phyloP scores from a whole-genome alignment of 768 basidiomycete genomes.

The Phaeotremella skinneri region DNA sequence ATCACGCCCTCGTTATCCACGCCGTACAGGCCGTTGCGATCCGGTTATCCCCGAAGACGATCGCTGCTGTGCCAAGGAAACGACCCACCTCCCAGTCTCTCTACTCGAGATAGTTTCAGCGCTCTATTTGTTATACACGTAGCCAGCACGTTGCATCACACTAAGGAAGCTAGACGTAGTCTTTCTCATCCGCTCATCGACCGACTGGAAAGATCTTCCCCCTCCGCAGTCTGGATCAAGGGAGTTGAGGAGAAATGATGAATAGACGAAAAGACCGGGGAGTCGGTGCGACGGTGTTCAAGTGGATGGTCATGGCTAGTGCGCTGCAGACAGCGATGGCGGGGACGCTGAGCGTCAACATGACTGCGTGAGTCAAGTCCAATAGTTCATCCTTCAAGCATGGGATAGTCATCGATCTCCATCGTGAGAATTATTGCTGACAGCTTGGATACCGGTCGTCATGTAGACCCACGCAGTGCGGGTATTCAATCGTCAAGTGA shows the following conservation, averaged over 20 bases:
- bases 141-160: too few species aligned
- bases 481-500: conserved; percentile 24
- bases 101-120: too few species aligned
- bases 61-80: too few species aligned
- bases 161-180: too few species aligned
- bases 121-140: too few species aligned
- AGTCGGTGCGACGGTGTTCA: neutral
- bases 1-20: too few species aligned
- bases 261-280: neutral
- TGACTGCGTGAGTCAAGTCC: conserved; percentile 27
- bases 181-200: too few species aligned
- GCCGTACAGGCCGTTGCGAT: too few species aligned
- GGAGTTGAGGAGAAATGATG: neutral
- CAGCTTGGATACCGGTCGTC: neutral
- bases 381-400: neutral
- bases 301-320: neutral
- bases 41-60: too few species aligned
- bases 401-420: neutral
- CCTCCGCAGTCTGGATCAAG: too few species aligned
- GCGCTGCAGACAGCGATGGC: conserved; percentile 5
- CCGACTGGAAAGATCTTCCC: too few species aligned
- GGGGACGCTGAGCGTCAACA: conserved; percentile 25
- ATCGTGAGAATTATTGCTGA: neutral
- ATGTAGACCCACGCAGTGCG: conserved; percentile 27
- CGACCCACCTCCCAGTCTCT: too few species aligned